Evolutionary conservation across 2,329 filamentous ascomycete species (phyloP), one percentile per base, ranked within the genome.

Genomic region (Fusarium multiceps): DNA sequence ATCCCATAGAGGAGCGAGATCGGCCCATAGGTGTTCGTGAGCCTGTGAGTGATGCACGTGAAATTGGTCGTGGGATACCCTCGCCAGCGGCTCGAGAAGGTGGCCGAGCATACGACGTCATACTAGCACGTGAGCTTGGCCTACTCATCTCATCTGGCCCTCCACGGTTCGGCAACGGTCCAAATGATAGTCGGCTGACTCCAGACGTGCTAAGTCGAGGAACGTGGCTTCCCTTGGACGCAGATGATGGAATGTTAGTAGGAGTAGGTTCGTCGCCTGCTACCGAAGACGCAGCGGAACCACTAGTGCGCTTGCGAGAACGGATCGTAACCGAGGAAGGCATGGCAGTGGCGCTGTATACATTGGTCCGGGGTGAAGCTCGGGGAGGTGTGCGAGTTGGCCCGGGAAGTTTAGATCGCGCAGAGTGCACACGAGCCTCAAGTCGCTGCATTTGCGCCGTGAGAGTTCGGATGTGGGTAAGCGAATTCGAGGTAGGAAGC

Each of bases 371-470:
- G 23, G 94, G 93, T n/a, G 94, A 97, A 7, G 88, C 87, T 49
- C 91, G 89, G 20, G 94, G 93, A 7, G 94, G 94, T 1, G 92
- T 96, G 57, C 85, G 86, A 10, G 89, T 86, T 4, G 94, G 93
- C 3, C 92, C 93, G 4, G 96, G 96, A 21, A 99, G 87, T 80
- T 96, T 97, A 41, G 95, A 98, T 72, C 94, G 90, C 20, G 92
- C 96, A 25, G 91, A 93, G 66, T 98, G 94, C 12, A 99, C 95
- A 46, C 96, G 89, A 68, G 96, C 93, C 79, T 98, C 96, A 66
- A 99, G 90, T 72, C 93, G 93, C 80, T 98, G 93, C 94, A 98
- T 98, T 82, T 98, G 96, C 28, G 93, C 94, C 62, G 97, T 97
- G 70, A 99, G 89, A 30, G 91, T 92, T 69, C 95, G 93, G 76